phyloP scores from a whole-genome alignment of 1,284 basidiomycete species.

The Cryptococcus floricola region DNA sequence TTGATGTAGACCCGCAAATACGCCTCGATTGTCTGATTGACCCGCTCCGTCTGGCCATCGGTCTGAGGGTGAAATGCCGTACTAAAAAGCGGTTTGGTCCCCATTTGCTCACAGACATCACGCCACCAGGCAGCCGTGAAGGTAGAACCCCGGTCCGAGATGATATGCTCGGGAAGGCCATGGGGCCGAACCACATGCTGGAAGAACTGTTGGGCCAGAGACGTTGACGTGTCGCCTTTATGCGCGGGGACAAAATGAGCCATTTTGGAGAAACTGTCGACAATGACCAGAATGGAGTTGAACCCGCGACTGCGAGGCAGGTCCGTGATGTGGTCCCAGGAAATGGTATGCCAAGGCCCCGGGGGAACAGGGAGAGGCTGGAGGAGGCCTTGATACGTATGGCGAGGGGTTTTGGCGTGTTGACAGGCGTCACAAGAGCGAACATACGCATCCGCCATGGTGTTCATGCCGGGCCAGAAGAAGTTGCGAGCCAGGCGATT shows the following conservation, averaged over 20 bases:
- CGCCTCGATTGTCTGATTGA: slow-evolving; percentile 53
- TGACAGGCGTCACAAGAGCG: not conserved
- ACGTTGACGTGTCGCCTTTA: slow-evolving; percentile 13
- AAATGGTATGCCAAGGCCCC: slow-evolving; percentile 40
- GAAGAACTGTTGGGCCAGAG: slow-evolving; percentile 11
- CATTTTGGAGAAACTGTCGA: slow-evolving; percentile 50
- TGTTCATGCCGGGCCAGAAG: not conserved
- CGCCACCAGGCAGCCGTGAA: slow-evolving; percentile 12
- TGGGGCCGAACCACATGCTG: slow-evolving; percentile 11
- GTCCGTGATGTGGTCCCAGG: not conserved
- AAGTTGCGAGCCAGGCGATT: not conserved
- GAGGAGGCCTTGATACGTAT: slow-evolving; percentile 40
- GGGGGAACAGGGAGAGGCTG: slow-evolving; percentile 46
- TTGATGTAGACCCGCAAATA: slow-evolving; percentile 33
- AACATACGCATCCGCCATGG: not conserved
- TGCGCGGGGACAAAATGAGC: slow-evolving; percentile 46
- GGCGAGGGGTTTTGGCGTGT: not conserved
- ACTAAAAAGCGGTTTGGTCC: not conserved
- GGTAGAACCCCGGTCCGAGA: slow-evolving; percentile 35
- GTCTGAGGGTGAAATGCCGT: slow-evolving; percentile 50
- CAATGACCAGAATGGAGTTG: slow-evolving; percentile 50
- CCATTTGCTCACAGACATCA: not conserved
- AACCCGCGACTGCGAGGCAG: slow-evolving; percentile 19
- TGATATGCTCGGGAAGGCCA: slow-evolving; percentile 24
- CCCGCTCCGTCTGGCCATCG: slow-evolving; percentile 50